A percentile compares a stretch with the other conserved stretches of the same genome.
Evolutionary conservation across 2,329 filamentous ascomycete genomes (phyloP).

Genomic region (Colletotrichum navitas): DNA sequence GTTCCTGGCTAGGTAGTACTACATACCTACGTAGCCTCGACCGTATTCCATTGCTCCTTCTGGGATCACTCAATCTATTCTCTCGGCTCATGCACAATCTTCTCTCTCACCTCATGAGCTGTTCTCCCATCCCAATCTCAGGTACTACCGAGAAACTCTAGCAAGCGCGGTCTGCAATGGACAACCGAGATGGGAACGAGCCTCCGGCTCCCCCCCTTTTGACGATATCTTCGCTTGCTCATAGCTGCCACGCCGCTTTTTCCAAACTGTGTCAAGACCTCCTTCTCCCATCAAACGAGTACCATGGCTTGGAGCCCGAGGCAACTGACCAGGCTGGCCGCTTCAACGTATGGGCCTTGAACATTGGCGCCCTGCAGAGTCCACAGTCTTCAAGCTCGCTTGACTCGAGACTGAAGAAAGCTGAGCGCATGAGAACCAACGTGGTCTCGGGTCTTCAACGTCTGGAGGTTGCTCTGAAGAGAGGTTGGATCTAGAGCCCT

Average conservation of each 20-base stretch:
- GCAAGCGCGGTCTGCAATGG: neutral
- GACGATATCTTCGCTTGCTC: slow-evolving; percentile 2
- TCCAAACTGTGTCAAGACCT: neutral
- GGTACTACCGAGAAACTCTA: neutral
- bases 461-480: neutral
- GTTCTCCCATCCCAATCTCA: neutral
- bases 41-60: neutral
- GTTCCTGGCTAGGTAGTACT: neutral
- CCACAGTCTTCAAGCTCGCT: slow-evolving; percentile 8
- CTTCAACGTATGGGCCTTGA: slow-evolving; percentile 22
- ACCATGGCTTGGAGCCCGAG: neutral
- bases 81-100: no score
- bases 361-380: slow-evolving; percentile 10
- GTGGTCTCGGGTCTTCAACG: neutral
- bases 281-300: neutral
- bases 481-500: neutral
- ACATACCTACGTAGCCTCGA: neutral
- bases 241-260: neutral
- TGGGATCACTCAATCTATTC: no score
- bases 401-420: neutral
- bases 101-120: no score
- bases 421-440: slow-evolving; percentile 1
- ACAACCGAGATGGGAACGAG: neutral
- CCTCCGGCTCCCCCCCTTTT: neutral
- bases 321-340: slow-evolving; percentile 13